These are phyloP conservation scores for Mollisia scopiformis DNA, from an alignment of 2,329 filamentous ascomycete genomes.

Conservation along the genomic window DNA sequence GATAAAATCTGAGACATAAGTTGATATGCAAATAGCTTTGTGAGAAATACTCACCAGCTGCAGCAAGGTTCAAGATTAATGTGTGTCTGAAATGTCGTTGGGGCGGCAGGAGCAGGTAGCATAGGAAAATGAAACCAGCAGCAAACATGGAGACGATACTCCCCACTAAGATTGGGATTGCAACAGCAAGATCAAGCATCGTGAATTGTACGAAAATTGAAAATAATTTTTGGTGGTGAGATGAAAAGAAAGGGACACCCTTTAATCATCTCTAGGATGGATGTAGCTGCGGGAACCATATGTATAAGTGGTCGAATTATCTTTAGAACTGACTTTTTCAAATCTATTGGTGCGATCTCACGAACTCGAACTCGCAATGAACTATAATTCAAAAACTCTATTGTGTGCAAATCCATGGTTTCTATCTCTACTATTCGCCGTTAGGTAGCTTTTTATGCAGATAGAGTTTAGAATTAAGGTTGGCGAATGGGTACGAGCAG, in stretches of 20 bases:
- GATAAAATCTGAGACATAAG: conserved; percentile 9
- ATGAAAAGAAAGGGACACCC: background rate
- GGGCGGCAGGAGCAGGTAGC: conserved; percentile 24
- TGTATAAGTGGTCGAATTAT: too few relatives aligned
- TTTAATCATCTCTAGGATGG: background rate
- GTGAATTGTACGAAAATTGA: background rate
- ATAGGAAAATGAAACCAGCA: conserved; percentile 21
- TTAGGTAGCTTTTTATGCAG: background rate
- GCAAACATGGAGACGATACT: conserved; percentile 24
- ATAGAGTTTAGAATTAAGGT: background rate
- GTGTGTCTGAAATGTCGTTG: conserved; percentile 28
- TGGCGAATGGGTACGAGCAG: background rate
- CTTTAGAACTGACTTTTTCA: too few relatives aligned
- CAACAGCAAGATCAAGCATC: conserved; percentile 23
- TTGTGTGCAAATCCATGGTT: too few relatives aligned
- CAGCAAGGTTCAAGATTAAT: conserved; percentile 26
- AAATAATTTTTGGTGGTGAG: background rate
- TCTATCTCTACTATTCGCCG: too few relatives aligned
- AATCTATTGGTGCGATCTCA: too few relatives aligned
- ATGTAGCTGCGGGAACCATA: too few relatives aligned
- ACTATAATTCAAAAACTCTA: too few relatives aligned
- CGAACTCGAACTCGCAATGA: too few relatives aligned
- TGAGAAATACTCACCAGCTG: conserved; percentile 16
- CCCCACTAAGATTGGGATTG: conserved; percentile 25
- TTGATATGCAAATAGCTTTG: background rate